Base-by-base conservation (phyloP, 2,329 filamentous ascomycete genomes). In the Pseudopithomyces maydicus region DNA sequence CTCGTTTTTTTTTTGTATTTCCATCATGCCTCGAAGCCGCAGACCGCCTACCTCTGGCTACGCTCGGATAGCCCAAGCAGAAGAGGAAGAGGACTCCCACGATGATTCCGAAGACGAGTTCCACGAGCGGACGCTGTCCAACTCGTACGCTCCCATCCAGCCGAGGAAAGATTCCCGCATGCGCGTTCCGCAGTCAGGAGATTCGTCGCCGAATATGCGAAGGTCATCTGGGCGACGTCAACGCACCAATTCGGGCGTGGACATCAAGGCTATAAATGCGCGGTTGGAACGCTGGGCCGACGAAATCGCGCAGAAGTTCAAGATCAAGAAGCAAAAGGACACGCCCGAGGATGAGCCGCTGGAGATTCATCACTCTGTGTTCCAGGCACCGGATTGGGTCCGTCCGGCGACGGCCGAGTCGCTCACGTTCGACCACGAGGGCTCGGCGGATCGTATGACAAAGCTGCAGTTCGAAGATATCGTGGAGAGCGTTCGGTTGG, bases 211-310 rank as follows among this genome's bases (percentile, higher is more conserved):
- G 4, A 73, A 71, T 22, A 46, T 65, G 48, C 67, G 70, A 42
- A 66, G 48, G 5, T 48, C 61, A 1, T 50, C 58, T 53, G 69
- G 69, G 23, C 78, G 82, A 61, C 82, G 86, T 50, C 78, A 81
- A 58, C 83, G 88, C 62, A 90, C 91, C 72, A 95, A 93, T 69
- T 92, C 92, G 19, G 94, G 93, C 2, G 94, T 99, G 17, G 95
- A 99, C 72, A 90, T 99, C 73, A 98, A 98, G 75, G 95, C 95
- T 58, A 98, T 99, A 78, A 99, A 99, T 77, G 93, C 94, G 57
- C 85, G 95, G 22, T 81, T 99, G 23, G 95, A 99, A 78, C 85
- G 91, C 73, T 99, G 95, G 95, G 95, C 95, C 15, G 95, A 98
- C 68, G 95, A 99, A 79, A 98, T 99, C 70, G 93, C 95, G 29